Conservation (phyloP, 1,284 basidiomycete species). For the Kwoniella shivajii region DNA sequence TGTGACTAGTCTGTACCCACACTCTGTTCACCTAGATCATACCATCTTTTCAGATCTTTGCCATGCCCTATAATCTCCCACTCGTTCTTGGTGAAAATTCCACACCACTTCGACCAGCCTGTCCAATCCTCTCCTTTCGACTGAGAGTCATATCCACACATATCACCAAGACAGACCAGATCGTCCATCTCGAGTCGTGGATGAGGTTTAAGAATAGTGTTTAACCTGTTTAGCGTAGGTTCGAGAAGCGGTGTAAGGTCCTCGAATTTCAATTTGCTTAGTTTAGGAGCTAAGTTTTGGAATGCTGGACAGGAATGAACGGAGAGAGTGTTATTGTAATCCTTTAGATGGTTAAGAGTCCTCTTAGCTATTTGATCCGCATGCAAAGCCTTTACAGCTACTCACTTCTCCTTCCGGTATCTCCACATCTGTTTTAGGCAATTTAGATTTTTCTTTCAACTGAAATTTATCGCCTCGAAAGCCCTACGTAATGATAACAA, state of each 20-base stretch:
- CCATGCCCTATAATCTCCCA: conserved; percentile 69
- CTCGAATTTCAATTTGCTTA: conserved; percentile 59
- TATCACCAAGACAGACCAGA: conserved; percentile 64
- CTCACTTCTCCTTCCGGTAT: conserved; percentile 40
- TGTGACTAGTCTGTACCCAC: no score
- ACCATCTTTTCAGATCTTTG: conserved; percentile 75
- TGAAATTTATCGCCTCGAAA: conserved; percentile 30
- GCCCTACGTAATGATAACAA: conserved; percentile 19
- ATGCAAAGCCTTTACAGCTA: not conserved
- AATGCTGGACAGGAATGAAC: conserved; percentile 68
- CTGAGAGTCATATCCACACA: conserved; percentile 76
- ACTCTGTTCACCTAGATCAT: conserved; percentile 62
- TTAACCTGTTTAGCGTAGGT: conserved; percentile 58
- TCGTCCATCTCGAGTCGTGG: conserved; percentile 65
- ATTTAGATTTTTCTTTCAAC: conserved; percentile 1
- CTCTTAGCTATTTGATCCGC: not conserved
- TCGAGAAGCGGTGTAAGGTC: conserved; percentile 64
- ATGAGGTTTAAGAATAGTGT: conserved; percentile 59
- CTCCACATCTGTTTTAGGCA: conserved; percentile 34
- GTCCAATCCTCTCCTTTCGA: conserved; percentile 53
- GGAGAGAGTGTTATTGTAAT: conserved; percentile 73
- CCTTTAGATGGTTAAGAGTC: not conserved
- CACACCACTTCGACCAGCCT: conserved; percentile 68
- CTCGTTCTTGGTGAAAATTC: conserved; percentile 63
- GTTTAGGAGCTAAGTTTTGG: conserved; percentile 40